phyloP scores from a whole-genome alignment of 495 filamentous ascomycete species.

The Poronia punctata region DNA sequence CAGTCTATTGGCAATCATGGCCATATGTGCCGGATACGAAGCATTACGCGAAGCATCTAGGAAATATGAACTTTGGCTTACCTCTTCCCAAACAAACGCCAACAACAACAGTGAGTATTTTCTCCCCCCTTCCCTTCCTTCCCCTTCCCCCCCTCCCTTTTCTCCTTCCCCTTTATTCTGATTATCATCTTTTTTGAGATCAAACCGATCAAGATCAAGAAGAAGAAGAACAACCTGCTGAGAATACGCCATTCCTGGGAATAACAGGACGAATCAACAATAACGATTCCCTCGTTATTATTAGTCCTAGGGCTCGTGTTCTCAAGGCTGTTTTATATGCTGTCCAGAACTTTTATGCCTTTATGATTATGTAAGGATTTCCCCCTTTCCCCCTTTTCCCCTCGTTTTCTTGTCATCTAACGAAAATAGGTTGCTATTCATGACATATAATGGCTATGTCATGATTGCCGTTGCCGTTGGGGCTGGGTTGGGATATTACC shows the following conservation, averaged over 20 bases:
- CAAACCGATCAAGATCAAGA: slow-evolving; percentile 15
- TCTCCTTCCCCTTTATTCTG: too few species aligned
- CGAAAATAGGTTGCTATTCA: slow-evolving; percentile 78
- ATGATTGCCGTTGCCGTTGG: slow-evolving; percentile 89
- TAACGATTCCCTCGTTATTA: too few species aligned
- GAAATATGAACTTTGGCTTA: slow-evolving; percentile 65
- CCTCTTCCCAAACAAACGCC: too few species aligned
- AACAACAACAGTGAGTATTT: slow-evolving; percentile 54
- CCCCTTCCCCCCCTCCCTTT: slow-evolving; percentile 3
- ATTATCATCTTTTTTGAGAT: slow-evolving; percentile 1
- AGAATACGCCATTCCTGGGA: slow-evolving; percentile 45
- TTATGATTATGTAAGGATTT: slow-evolving; percentile 92
- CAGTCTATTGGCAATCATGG: slow-evolving; percentile 74
- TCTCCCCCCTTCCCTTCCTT: slow-evolving; percentile 1
- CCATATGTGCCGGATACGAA: slow-evolving; percentile 86
- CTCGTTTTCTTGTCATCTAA: not conserved
- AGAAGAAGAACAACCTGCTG: slow-evolving; percentile 49
- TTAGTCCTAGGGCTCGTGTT: slow-evolving; percentile 59
- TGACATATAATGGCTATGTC: slow-evolving; percentile 98
- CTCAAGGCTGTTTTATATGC: slow-evolving; percentile 81
- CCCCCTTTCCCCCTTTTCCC: not conserved
- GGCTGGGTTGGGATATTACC: slow-evolving; percentile 79
- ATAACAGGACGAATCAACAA: slow-evolving; percentile 48
- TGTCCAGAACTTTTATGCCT: slow-evolving; percentile 94
- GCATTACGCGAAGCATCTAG: slow-evolving; percentile 68